A percentile compares a stretch with the other conserved stretches of the same genome.
Conservation (phyloP, 202 grass and related monocot genomes). For the Zoysia matrella region DNA sequence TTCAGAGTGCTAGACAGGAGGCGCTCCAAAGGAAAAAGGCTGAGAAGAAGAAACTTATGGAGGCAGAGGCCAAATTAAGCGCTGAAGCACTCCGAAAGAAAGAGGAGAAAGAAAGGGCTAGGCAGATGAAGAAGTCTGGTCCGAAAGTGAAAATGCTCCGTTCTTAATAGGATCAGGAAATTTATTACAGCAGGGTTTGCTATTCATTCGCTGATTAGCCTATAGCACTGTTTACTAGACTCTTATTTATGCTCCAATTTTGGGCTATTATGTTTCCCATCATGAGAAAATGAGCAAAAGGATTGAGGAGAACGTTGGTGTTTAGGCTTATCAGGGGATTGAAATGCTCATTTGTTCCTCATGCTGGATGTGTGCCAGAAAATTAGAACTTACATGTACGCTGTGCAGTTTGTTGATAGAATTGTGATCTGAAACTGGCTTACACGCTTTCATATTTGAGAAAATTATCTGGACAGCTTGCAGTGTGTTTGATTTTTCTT, state of each 20-base stretch:
- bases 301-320: slow-evolving; percentile 14
- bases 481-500: no score
- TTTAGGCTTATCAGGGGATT: background rate
- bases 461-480: no score
- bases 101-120: slow-evolving; percentile 85
- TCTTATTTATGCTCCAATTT: slow-evolving; percentile 40
- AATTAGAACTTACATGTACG: background rate
- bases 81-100: slow-evolving; percentile 78
- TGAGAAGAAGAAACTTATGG: slow-evolving; percentile 76
- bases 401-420: no score
- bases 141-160: slow-evolving; percentile 96
- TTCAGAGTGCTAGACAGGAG: slow-evolving; percentile 56
- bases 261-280: slow-evolving; percentile 21
- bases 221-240: slow-evolving; percentile 27
- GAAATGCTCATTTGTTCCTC: background rate
- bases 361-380: slow-evolving; percentile 8
- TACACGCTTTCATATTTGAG: no score
- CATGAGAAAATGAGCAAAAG: slow-evolving; percentile 37
- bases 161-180: slow-evolving; percentile 44
- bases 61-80: slow-evolving; percentile 81
- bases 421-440: no score
- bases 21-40: slow-evolving; percentile 72
- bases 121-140: slow-evolving; percentile 9
- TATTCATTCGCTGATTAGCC: slow-evolving; percentile 41
- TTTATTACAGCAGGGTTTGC: background rate